Base-by-base conservation (phyloP, 208 protist genomes). In the Trypanosoma cruzi region DNA sequence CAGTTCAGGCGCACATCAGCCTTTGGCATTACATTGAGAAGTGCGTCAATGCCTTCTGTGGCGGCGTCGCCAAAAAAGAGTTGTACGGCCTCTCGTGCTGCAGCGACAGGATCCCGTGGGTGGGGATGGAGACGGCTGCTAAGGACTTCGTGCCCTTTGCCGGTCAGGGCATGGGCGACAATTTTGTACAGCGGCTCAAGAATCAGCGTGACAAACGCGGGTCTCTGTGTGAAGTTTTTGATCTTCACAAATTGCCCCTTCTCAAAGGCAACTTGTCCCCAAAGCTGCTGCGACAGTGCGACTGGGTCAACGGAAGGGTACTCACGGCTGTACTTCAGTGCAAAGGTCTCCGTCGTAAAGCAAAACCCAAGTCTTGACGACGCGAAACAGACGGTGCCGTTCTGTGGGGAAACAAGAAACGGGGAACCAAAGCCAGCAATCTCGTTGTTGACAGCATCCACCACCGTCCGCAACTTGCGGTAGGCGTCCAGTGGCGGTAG, bases 161-260 rank as follows among this genome's bases (percentile, higher is more conserved):
- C 89, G n/a, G 84, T 82, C 1, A 94, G 77, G 2, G 86, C 64
- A 59, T 96, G 84, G 11, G 86, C 67, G 18, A 96, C 88, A 50
- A 99, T 93, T 74, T 99, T 99, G 84, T 99, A 99, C 14, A 99
- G 70, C 0, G 99, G 99, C 69, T 99, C 95, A 3, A 99, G 79
- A 49, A 99, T 86, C 64, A 99, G 99, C 31, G 97, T 75, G 18
- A 99, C 97, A 85, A 99, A 99, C n/a, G 97, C 95, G 44, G 97
- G 86, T 31, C 64, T 62, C 62, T 92, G 87, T 7, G 70, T 71
- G 29, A 87, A 79, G 54, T 71, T 89, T 7, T 64, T 84, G 44
- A 96, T 87, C 29, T 73, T 71, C 32, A 76, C 70, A 68, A 95
- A 95, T 5, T 52, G 49, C 14, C 84, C 81, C 34, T 73, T 74